These are phyloP conservation scores for Pogostemon cablin DNA, from an alignment of 257 asterid species.

Conservation along the genomic window DNA sequence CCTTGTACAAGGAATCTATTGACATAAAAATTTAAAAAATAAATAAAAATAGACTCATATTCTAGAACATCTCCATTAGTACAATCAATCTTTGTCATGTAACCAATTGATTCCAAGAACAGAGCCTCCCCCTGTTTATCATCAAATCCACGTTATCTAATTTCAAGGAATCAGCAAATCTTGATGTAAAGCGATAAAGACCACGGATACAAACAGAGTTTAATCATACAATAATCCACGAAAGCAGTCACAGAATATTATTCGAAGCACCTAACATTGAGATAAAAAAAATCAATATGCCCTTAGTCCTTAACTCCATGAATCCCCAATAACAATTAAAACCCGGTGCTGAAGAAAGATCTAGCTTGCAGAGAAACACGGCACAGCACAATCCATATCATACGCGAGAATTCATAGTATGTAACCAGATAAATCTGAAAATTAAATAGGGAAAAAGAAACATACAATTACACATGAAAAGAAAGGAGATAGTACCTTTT, in stretches of 20 bases:
- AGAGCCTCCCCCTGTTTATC: neutral
- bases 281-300: slow-evolving; percentile 4
- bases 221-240: neutral
- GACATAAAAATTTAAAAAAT: neutral
- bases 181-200: neutral
- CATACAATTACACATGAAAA: slow-evolving; percentile 5
- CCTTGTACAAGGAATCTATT: neutral
- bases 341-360: slow-evolving; percentile 28
- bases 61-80: neutral
- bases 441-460: neutral
- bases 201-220: neutral
- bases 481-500: slow-evolving; percentile 53
- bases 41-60: neutral
- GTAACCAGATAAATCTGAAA: slow-evolving; percentile 14
- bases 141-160: neutral
- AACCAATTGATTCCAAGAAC: neutral
- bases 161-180: slow-evolving; percentile 16
- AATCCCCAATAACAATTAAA: slow-evolving; percentile 15
- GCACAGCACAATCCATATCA: neutral
- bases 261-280: slow-evolving; percentile 25
- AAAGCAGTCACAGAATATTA: neutral
- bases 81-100: neutral
- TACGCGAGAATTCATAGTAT: neutral
- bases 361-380: slow-evolving; percentile 21
- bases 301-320: slow-evolving; percentile 21